These are phyloP conservation scores for Uncinocarpus reesii DNA, from an alignment of 2,329 filamentous ascomycete genomes.

Conservation along the genomic window DNA sequence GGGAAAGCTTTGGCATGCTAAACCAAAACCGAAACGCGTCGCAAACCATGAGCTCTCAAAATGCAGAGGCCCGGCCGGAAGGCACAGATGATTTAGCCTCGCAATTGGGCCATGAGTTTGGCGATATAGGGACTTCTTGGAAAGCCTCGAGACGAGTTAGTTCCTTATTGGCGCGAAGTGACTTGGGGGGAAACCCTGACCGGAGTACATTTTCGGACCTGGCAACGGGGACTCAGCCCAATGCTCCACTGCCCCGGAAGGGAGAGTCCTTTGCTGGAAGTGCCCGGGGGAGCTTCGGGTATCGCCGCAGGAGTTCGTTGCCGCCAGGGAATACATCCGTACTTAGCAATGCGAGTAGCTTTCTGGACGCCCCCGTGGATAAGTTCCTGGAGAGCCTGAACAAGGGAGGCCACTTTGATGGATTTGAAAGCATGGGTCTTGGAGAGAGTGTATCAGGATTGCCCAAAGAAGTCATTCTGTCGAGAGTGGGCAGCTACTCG, in stretches of 20 bases:
- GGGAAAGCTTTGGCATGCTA: constrained; percentile 63
- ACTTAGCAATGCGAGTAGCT: constrained; percentile 47
- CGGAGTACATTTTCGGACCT: constrained; percentile 68
- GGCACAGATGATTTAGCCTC: constrained; percentile 52
- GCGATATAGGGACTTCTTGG: constrained; percentile 44
- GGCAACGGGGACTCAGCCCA: constrained; percentile 38
- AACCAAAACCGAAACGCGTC: constrained; percentile 36
- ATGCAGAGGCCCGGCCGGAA: constrained; percentile 44
- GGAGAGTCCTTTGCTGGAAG: constrained; percentile 65
- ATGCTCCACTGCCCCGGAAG: constrained; percentile 42
- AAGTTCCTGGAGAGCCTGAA: constrained; percentile 58
- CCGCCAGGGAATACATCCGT: constrained; percentile 41
- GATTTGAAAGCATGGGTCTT: constrained; percentile 60
- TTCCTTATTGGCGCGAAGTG: constrained; percentile 76
- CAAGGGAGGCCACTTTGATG: constrained; percentile 53
- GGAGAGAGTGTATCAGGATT: constrained; percentile 64
- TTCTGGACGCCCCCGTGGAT: constrained; percentile 59
- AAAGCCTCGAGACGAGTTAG: constrained; percentile 70
- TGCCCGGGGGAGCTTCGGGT: constrained; percentile 51
- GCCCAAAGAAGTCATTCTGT: constrained; percentile 60
- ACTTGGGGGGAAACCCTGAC: constrained; percentile 76
- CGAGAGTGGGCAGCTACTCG: constrained; percentile 59
- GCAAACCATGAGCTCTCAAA: constrained; percentile 25
- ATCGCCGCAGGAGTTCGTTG: constrained; percentile 46
- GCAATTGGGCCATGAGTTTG: constrained; percentile 59